Conservation (phyloP, 2,329 filamentous ascomycete species). For the Neodidymelliopsis sp. region DNA sequence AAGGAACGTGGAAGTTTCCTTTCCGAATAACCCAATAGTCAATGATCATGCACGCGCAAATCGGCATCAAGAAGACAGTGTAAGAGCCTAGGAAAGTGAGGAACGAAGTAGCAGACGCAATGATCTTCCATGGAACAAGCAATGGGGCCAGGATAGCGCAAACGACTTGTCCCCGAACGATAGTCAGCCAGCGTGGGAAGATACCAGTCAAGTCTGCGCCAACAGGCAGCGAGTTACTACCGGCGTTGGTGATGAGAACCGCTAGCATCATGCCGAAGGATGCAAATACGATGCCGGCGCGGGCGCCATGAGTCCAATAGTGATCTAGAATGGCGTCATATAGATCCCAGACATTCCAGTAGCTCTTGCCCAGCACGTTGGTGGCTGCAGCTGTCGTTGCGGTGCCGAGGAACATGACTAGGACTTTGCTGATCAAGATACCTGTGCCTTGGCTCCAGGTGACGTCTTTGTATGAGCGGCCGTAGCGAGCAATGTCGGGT, state of each 20-base stretch:
- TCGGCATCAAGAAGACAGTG: slow-evolving; percentile 39
- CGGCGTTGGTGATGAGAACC: slow-evolving; percentile 36
- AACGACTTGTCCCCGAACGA: slow-evolving; percentile 31
- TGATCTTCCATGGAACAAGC: slow-evolving; percentile 38
- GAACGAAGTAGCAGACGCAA: slow-evolving; percentile 30
- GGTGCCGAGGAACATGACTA: slow-evolving; percentile 34
- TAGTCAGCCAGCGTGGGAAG: slow-evolving; percentile 35
- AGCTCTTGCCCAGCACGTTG: slow-evolving; percentile 27
- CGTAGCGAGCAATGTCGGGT: slow-evolving; percentile 33
- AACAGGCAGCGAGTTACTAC: slow-evolving; percentile 36
- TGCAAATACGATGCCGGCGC: slow-evolving; percentile 37
- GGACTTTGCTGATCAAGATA: slow-evolving; percentile 30
- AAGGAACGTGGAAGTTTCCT: slow-evolving; percentile 31
- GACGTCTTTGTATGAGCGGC: slow-evolving; percentile 23
- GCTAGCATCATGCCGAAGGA: slow-evolving; percentile 36
- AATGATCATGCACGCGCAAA: slow-evolving; percentile 30
- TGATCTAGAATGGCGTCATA: slow-evolving; percentile 28
- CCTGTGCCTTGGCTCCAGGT: slow-evolving; percentile 30
- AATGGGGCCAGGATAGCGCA: slow-evolving; percentile 46
- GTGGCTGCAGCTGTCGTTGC: slow-evolving; percentile 28
- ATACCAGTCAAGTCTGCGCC: slow-evolving; percentile 37
- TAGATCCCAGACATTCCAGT: slow-evolving; percentile 36
- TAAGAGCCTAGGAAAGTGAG: slow-evolving; percentile 38
- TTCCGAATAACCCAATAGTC: slow-evolving; percentile 29
- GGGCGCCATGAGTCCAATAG: slow-evolving; percentile 30